Base-by-base conservation (phyloP, 176 grass and related monocot species). In the Cocos nucifera region DNA sequence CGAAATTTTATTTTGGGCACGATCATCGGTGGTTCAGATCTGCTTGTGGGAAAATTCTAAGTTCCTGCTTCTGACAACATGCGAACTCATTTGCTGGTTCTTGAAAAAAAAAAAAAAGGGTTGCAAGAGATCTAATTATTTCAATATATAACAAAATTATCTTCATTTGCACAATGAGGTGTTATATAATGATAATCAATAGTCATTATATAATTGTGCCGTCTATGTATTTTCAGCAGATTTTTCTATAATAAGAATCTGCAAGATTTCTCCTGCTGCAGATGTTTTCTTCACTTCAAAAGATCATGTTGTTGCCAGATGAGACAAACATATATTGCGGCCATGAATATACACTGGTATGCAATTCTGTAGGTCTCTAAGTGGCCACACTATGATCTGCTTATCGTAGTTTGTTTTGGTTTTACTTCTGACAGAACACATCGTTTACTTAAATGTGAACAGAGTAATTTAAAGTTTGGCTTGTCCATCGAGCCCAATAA, bases 281-380 rank as follows among this genome's bases (percentile, higher is more conserved):
- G 93, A 98, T 98, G 87, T 28, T 73, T 67, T 66, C 93, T 70
- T 98, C 93, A 59, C 87, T 98, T 61, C 62, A 78, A 56, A 88
- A 92, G 78, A 81, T 92, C 61, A 76, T 75, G 54, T 80, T 87
- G 68, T 74, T 98, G 23, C 93, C 93, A 21, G 93, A 98, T 19
- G 81, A 71, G 54, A 98, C 93, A 7, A 85, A 85, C 62, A 77
- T 92, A 63, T 98, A 98, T 26, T 92, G 87, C 26, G 93, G 93
- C 61, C 93, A 98, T 70, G 93, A 98, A 63, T 98, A 98, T 73
- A 98, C 93, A 70, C 65, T 88, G 93, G 93, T 98, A 58, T 63
- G 39, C 19, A 35, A 1, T 66, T 23, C 50, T 57, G 44, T 62
- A 29, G 51, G 32, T 58, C 5, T 58, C n/a, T 12, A 1, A 20